Base-by-base conservation (phyloP, 176 grass and related monocot species). In the Musa itinerans region DNA sequence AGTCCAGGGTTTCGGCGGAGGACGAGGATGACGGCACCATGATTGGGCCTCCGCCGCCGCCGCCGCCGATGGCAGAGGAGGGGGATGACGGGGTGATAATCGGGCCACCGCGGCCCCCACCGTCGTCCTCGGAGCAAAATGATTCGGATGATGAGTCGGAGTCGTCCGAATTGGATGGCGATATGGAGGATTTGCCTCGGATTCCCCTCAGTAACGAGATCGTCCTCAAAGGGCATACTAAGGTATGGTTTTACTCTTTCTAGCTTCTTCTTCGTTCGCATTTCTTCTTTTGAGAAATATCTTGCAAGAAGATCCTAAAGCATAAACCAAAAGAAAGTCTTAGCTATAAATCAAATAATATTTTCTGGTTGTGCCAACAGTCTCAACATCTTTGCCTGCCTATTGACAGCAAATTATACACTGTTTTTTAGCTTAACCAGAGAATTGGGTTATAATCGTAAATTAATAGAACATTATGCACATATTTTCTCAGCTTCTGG, bases 151-250 rank as follows among this genome's bases (percentile, higher is more conserved):
- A 76, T 0, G 74, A 76, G 19, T 76, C 74, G 34, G 74, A 52
- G n/a, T 76, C 74, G 22, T 55, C 48, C 0, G 74, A 53, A 52
- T 80, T 25, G 52, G 76, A 56, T 69, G 77, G 86, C 2, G 88
- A 78, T 0, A 74, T 77, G 0, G 80, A 80, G 0, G 89, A 88
- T 53, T 83, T 85, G 43, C 81, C 76, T 70, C 73, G 79, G 68
- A 97, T 97, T 79, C 94, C 94, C 73, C 82, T 91, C 62, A 97
- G 83, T 78, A 93, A 97, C 71, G 94, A 97, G 74, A 87, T 97
- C 71, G 90, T 97, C 68, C 82, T 97, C 19, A 79, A 81, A 73
- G 90, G 94, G 58, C 94, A 97, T 57, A 93, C 79, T 17, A 97
- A 93, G 90, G 94, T 97, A 89, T 59, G 16, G 6, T 63, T 5